Percentiles rank a stretch among this genome's conserved stretches.
Conservation (phyloP, 164 flowering plant genomes). For the Houttuynia cordata region DNA sequence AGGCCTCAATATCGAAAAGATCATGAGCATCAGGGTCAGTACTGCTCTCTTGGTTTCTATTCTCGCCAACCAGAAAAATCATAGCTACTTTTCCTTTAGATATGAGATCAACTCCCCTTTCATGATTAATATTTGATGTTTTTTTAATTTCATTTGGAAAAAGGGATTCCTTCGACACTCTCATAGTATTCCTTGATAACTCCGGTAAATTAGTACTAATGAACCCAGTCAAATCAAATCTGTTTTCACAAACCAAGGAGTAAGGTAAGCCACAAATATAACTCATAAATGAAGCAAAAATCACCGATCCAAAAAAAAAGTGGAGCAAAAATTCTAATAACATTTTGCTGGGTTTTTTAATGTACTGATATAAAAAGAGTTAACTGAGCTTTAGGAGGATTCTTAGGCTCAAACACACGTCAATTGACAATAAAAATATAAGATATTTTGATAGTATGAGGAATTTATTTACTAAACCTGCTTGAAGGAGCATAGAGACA, state of each 20-base stretch:
- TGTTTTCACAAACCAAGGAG: slow-evolving; percentile 12
- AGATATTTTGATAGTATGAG: no score
- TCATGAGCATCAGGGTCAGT: slow-evolving; percentile 8
- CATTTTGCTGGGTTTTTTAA: no score
- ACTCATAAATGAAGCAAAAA: no score
- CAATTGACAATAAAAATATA: no score
- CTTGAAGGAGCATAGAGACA: slow-evolving; percentile 17
- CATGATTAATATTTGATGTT: no score
- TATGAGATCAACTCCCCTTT: slow-evolving; percentile 30
- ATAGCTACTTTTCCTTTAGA: slow-evolving; percentile 62
- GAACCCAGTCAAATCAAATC: slow-evolving; percentile 31
- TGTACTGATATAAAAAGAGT: no score
- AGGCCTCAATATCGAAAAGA: slow-evolving; percentile 20
- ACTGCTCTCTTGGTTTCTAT: slow-evolving; percentile 4
- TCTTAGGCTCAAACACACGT: no score
- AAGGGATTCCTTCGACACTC: slow-evolving; percentile 22
- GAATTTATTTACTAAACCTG: slow-evolving; percentile 28
- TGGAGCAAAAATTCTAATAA: not conserved
- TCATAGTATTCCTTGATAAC: slow-evolving; percentile 17
- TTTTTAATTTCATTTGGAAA: slow-evolving; percentile 10
- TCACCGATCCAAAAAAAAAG: no score
- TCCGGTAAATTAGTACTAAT: slow-evolving; percentile 19
- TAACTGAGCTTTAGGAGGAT: no score
- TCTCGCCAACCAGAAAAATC: slow-evolving; percentile 30
- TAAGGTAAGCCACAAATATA: slow-evolving; percentile 6